Percentiles rank a stretch among this genome's conserved stretches.
phyloP scores from a whole-genome alignment of 352 stramenopile species.

The Thraustotheca clavata region DNA sequence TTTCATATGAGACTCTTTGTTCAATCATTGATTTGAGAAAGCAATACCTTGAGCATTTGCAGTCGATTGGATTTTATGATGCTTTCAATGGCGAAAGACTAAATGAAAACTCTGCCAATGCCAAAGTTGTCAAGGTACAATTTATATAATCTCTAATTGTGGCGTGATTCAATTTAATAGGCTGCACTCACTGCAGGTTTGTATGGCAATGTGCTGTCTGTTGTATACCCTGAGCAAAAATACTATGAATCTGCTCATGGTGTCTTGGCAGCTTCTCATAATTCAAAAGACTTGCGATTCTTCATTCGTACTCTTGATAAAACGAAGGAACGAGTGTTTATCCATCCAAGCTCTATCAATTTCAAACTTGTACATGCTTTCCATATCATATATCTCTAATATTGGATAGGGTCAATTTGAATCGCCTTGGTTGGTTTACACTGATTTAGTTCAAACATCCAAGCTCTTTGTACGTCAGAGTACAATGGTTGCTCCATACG shows the following conservation, averaged over 20 bases:
- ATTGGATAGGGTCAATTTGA: slow-evolving; percentile 87
- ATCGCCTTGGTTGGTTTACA: slow-evolving; percentile 95
- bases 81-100: slow-evolving; percentile 27
- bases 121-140: slow-evolving; percentile 88
- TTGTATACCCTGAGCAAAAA: slow-evolving; percentile 88
- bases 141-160: background rate
- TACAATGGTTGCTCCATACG: slow-evolving; percentile 95
- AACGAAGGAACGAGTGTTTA: slow-evolving; percentile 90
- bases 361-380: slow-evolving; percentile 31
- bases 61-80: slow-evolving; percentile 75
- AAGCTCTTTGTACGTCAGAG: slow-evolving; percentile 97
- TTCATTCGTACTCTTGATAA: slow-evolving; percentile 59
- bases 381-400: slow-evolving; percentile 6
- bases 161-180: background rate
- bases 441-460: slow-evolving; percentile 92
- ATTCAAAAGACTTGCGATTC: slow-evolving; percentile 91
- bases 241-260: slow-evolving; percentile 92
- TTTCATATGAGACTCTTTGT: slow-evolving; percentile 85
- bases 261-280: slow-evolving; percentile 82
- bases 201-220: slow-evolving; percentile 72
- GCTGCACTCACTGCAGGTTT: slow-evolving; percentile 70
- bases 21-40: slow-evolving; percentile 87
- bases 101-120: slow-evolving; percentile 55
- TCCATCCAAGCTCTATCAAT: slow-evolving; percentile 93
- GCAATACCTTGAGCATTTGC: slow-evolving; percentile 78